phyloP scores from a whole-genome alignment of 2,329 filamentous ascomycete genomes.

The Xylariaceae sp. region DNA sequence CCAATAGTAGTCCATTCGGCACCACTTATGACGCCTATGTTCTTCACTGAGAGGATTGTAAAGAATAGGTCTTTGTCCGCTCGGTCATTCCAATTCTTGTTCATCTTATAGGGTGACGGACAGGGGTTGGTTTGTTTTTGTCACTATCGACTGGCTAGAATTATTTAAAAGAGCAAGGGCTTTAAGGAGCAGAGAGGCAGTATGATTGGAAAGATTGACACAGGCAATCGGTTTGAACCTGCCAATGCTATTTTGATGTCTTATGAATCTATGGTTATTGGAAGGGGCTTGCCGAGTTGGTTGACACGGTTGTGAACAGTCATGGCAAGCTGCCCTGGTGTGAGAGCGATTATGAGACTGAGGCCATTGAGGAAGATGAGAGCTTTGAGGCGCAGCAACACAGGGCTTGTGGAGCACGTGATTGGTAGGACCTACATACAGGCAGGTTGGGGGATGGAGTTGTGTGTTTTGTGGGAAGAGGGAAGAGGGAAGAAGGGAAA shows the following conservation, averaged over 20 bases:
- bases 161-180: too few species aligned
- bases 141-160: not conserved
- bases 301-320: not conserved
- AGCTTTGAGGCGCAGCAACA: slow-evolving; percentile 3
- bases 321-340: not conserved
- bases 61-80: slow-evolving; percentile 60
- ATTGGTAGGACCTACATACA: slow-evolving; percentile 1
- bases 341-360: not conserved
- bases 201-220: too few species aligned
- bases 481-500: too few species aligned
- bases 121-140: not conserved
- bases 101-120: slow-evolving; percentile 36
- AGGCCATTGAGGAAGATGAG: not conserved
- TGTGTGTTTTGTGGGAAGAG: too few species aligned
- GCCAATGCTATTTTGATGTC: too few species aligned
- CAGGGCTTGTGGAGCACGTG: slow-evolving; percentile 8
- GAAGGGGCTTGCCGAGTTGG: not conserved
- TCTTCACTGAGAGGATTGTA: slow-evolving; percentile 56
- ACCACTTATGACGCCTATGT: slow-evolving; percentile 58
- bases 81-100: slow-evolving; percentile 57
- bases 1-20: slow-evolving; percentile 58
- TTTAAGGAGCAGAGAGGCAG: too few species aligned
- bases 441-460: not conserved
- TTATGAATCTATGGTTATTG: not conserved
- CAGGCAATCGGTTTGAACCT: too few species aligned